Evolutionary conservation across 2,329 filamentous ascomycete genomes (phyloP), one percentile per base, ranked within the genome.

Genomic region (Curvularia lunata): DNA sequence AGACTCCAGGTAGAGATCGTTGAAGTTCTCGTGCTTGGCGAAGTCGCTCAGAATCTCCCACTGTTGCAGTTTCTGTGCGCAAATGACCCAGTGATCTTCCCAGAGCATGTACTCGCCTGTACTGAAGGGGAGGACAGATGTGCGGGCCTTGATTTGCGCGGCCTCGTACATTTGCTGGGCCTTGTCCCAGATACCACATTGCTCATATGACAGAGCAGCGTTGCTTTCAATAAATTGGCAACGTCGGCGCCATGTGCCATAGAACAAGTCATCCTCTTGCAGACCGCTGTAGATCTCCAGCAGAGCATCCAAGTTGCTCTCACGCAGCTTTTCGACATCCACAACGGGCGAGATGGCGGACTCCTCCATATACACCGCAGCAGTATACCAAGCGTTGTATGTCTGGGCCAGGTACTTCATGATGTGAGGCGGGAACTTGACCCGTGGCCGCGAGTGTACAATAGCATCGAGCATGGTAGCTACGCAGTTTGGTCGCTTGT

Each of bases 151-250:
- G 75, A 99, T 92, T 77, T 99, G 96, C 0, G 96, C 95, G 54
- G 89, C 89, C 77, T 99, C 95, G 76, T 98, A 99, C 81, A 97
- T 89, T 71, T 91, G 91, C 79, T 99, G 96, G 1, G 96, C 93
- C 78, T 98, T 98, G 70, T 99, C 95, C 96, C 95, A 99, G 86
- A 98, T 96, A 47, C 95, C 95, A 69, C 96, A 96, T 75, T 99
- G 96, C 79, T 99, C 96, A 68, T 97, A 99, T 0, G 95, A 99
- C 7, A 99, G 82, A 1, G 93, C 95, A 13, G 95, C 92, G 73
- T 99, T 99, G 8, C 93, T 98, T 81, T 99, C 96, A 5, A 99
- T 90, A 72, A 97, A 99, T 65, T 97, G 92, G 75, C 93, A 97
- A 45, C 95, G 88, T 55, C 95, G 88, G 58, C 95, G 88, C 95